Base-by-base conservation (phyloP, 2,329 filamentous ascomycete species). In the Zalaria obscura region DNA sequence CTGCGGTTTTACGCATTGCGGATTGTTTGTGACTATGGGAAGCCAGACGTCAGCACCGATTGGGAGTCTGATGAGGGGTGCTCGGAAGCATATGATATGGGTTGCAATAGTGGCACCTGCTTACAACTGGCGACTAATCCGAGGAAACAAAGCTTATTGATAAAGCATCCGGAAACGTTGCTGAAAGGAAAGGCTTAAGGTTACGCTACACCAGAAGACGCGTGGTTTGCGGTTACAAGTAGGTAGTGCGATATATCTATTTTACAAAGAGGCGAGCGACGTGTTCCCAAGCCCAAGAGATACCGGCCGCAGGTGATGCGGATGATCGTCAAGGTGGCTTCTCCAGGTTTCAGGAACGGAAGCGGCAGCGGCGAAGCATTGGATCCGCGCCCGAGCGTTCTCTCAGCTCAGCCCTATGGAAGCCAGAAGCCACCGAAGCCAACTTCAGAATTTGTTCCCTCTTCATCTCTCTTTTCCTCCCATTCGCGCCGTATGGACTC, bases 1-100 rank as follows among this genome's bases (percentile, higher is more conserved):
- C 44, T 32, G 47, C 43, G 5, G 50, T 45, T 36, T 44, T 50
- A 40, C 48, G 47, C 53, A 54, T 56, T 29, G 26, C 31, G 27
- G 27, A 34, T 6, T 11, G 33, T 47, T 40, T 25, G 27, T 36
- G 11, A 18, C 18, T 6, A 10, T 34, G 44, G 6, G 11, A 35
- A 35, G 29, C 31, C 35, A 38, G 39, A 46, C 35, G 45, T 47
- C 44, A 49, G 47, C 43, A 11, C 3, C 40, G 32, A 10, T 6
- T 27, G 18, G 40, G 25, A 25, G 8, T 18, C 18, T 31, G 36
- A 40, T 32, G 32, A 28, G 18, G 31, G 28, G 11, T 9, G 27
- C 25, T 25, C 3, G 31, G 33, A n/a, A 5, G 18, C n/a, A 29
- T n/a, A 11, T 27, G 18, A 18, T 18, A 18, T 18, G 18, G 18